Evolutionary conservation across 164 flowering plant species (phyloP), one percentile per base, ranked within the genome.

Genomic region (Euptelea pleiosperma): DNA sequence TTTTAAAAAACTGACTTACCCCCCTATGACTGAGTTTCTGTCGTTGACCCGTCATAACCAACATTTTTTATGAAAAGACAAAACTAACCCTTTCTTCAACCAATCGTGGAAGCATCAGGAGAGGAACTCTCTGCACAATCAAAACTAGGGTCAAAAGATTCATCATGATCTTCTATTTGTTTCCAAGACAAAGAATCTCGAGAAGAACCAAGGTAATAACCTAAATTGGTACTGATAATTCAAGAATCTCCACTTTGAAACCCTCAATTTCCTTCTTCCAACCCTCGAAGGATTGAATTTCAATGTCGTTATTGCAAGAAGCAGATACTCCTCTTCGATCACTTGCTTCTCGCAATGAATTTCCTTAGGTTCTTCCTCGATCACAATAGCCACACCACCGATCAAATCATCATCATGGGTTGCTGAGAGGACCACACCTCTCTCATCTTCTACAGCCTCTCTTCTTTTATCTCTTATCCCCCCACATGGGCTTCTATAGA

Each of bases 71-170:
- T n/a, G n/a, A n/a, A n/a, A n/a, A n/a, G n/a, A n/a, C n/a, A n/a
- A n/a, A n/a, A n/a, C n/a, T n/a, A n/a, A n/a, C n/a, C n/a, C n/a
- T n/a, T n/a, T n/a, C n/a, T n/a, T n/a, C n/a, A n/a, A n/a, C n/a
- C n/a, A n/a, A n/a, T n/a, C n/a, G n/a, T 76, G 39, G 96, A 82
- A 55, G 89, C 79, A 80, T 86, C 92, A 0, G 96, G 83, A 14
- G 96, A 88, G 28, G 94, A 93, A 61, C 88, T 82, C 68, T 82
- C 92, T 6, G 79, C 74, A 4, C n/a, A n/a, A n/a, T 81, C 89
- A 49, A 96, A 89, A 24, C 49, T 84, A 55, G 80, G 74, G 64
- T 75, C 77, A 2, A 65, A 61, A 52, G 50, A 55, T 36, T 72
- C 66, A 37, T 58, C 55, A 22, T 67, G 75, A 26, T 15, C 46